Evolutionary conservation across 2,329 filamentous ascomycete species (phyloP).

Genomic region (Cercospora brassicicola): DNA sequence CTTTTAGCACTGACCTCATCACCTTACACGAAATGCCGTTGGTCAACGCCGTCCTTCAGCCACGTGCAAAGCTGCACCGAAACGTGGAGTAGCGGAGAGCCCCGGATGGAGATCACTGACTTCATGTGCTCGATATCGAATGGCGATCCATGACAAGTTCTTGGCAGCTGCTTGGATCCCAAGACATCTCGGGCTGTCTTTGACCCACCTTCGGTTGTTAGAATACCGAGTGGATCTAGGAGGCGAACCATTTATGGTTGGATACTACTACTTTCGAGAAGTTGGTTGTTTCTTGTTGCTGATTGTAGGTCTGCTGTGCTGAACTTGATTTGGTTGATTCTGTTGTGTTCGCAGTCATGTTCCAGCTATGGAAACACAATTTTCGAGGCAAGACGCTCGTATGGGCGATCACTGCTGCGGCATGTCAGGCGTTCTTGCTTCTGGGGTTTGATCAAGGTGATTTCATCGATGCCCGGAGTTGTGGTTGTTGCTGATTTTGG

Average conservation of each 20-base stretch:
- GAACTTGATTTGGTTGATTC: neutral
- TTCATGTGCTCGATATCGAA: neutral
- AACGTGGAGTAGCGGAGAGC: neutral
- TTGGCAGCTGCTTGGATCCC: neutral
- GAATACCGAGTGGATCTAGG: neutral
- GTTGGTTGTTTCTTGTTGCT: neutral
- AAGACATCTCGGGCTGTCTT: neutral
- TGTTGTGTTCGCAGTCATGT: neutral
- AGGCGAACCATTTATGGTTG: neutral
- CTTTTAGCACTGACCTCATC: neutral
- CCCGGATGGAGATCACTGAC: neutral
- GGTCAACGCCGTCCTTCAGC: neutral
- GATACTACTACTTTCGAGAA: neutral
- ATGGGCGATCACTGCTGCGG: slow-evolving; percentile 1
- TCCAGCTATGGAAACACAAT: slow-evolving; percentile 7
- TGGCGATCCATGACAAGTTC: neutral
- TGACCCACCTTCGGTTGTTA: neutral
- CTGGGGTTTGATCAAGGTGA: neutral
- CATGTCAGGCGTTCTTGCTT: slow-evolving; percentile 11
- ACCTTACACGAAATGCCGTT: neutral
- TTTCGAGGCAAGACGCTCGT: slow-evolving; percentile 10
- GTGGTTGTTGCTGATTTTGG: neutral
- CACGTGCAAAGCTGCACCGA: neutral
- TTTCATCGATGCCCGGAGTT: neutral
- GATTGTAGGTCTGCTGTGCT: neutral